Percentiles rank a stretch among this genome's conserved stretches.
phyloP scores from a whole-genome alignment of 306 rosid genomes.

The Acacia crassicarpa region DNA sequence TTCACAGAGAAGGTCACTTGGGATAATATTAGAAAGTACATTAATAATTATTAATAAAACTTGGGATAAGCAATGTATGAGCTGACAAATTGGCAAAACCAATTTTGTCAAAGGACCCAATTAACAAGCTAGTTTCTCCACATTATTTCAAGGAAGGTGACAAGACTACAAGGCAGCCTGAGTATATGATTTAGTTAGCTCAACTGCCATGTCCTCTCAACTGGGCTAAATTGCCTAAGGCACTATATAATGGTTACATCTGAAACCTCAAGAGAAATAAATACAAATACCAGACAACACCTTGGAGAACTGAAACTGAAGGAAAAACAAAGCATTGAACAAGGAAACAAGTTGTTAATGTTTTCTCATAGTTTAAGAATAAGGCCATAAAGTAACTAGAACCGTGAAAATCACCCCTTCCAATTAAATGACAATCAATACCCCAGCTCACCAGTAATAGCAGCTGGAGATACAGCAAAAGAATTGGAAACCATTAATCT shows the following conservation, averaged over 20 bases:
- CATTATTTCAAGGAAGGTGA: neutral
- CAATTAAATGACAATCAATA: neutral
- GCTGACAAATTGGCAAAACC: neutral
- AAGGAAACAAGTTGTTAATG: neutral
- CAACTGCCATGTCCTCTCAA: neutral
- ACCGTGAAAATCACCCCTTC: neutral
- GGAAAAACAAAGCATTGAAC: neutral
- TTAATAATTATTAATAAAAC: neutral
- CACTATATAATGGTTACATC: neutral
- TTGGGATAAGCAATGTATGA: neutral
- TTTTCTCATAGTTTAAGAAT: neutral
- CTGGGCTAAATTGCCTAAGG: neutral
- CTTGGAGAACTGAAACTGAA: neutral
- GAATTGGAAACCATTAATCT: neutral
- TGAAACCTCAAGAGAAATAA: neutral
- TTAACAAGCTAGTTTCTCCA: neutral
- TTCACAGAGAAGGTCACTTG: neutral
- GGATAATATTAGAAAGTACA: neutral
- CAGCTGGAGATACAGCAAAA: no score
- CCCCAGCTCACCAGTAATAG: neutral
- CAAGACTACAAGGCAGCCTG: neutral
- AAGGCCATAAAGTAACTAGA: neutral
- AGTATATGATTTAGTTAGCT: neutral
- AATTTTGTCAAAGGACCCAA: neutral
- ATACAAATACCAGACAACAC: neutral